Evolutionary conservation across 2,329 filamentous ascomycete species (phyloP).

Genomic region (Zymoseptoria ardabiliae): DNA sequence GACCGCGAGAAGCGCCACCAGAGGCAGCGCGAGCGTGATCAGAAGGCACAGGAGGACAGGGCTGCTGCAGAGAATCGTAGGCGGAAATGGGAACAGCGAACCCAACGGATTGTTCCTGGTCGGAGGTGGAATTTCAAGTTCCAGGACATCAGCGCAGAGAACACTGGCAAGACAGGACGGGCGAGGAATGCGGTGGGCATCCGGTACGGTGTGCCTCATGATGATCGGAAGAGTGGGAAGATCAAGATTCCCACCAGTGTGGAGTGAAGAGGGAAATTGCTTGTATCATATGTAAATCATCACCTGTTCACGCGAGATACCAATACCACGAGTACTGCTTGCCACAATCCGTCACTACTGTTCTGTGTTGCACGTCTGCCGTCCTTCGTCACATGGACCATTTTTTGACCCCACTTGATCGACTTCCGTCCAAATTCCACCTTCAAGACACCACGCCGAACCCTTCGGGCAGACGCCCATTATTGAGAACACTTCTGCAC

Average conservation of each 20-base stretch:
- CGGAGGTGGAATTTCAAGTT: constrained; percentile 55
- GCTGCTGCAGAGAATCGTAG: constrained; percentile 34
- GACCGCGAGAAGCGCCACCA: constrained; percentile 37
- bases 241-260: constrained; percentile 58
- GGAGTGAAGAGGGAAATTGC: constrained; percentile 27
- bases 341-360: background rate
- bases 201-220: constrained; percentile 55
- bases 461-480: background rate
- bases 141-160: constrained; percentile 50
- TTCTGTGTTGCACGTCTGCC: background rate
- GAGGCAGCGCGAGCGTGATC: constrained; percentile 34
- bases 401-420: background rate
- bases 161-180: constrained; percentile 49
- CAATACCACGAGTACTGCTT: background rate
- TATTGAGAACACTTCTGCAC: background rate
- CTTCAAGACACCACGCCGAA: background rate
- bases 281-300: constrained; percentile 6
- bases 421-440: background rate
- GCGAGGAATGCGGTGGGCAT: constrained; percentile 47
- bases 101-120: constrained; percentile 39
- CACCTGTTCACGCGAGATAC: background rate
- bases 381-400: background rate
- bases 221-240: constrained; percentile 56
- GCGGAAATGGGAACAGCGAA: constrained; percentile 36
- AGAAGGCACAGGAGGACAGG: constrained; percentile 26